Percentiles rank a stretch among this genome's conserved stretches.
Conservation (phyloP, 805 yeast genomes). For the Spathaspora boniae region DNA sequence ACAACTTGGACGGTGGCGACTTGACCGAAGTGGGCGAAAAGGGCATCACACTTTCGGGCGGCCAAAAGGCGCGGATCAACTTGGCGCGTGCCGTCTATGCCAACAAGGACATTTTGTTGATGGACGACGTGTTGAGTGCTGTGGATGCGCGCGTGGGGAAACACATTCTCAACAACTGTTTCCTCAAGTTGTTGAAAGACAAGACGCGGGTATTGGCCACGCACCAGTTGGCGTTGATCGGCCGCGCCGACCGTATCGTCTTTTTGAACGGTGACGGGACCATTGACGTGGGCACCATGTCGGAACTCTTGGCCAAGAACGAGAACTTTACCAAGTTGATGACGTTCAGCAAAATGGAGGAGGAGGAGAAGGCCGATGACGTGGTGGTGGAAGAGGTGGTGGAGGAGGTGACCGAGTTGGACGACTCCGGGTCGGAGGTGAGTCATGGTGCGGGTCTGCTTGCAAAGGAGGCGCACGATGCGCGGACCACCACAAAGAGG, state of each 20-base stretch:
- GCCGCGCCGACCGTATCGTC: slow-evolving; percentile 65
- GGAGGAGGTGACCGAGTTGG: too few species aligned
- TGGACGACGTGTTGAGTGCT: slow-evolving; percentile 81
- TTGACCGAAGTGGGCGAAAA: slow-evolving; percentile 79
- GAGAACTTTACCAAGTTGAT: slow-evolving; percentile 35
- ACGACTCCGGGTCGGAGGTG: too few species aligned
- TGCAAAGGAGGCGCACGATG: too few species aligned
- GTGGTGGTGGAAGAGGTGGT: slow-evolving; percentile 8
- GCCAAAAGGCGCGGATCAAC: slow-evolving; percentile 80
- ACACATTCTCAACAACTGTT: slow-evolving; percentile 68
- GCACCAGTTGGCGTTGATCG: slow-evolving; percentile 73
- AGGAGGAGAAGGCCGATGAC: slow-evolving; percentile 8
- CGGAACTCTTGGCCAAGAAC: slow-evolving; percentile 45
- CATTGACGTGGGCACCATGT: slow-evolving; percentile 57
- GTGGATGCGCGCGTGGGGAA: slow-evolving; percentile 87
- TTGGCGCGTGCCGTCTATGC: slow-evolving; percentile 79
- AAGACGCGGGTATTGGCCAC: slow-evolving; percentile 79
- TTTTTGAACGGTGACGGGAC: slow-evolving; percentile 65
- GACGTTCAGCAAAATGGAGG: slow-evolving; percentile 25
- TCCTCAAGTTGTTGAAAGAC: slow-evolving; percentile 51
- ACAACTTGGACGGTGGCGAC: slow-evolving; percentile 70
- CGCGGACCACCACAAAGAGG: too few species aligned
- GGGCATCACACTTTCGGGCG: slow-evolving; percentile 85
- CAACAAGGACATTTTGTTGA: slow-evolving; percentile 58
- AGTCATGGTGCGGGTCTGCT: too few species aligned